These are phyloP conservation scores for Laguncularia racemosa DNA, from an alignment of 345 rosid species.

Conservation along the genomic window DNA sequence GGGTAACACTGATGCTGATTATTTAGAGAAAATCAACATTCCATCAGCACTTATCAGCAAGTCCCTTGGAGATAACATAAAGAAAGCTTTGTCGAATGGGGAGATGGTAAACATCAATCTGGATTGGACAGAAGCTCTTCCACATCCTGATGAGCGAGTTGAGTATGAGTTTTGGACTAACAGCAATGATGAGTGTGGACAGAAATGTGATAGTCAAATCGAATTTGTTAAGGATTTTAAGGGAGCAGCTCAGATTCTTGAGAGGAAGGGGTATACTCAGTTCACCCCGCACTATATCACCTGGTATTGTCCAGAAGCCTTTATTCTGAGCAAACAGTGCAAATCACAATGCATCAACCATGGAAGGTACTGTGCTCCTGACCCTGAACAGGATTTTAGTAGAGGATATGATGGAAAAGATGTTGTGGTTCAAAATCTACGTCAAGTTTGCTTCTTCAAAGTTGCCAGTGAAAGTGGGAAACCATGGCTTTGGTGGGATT, in stretches of 20 bases:
- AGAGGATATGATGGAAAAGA: constrained; percentile 58
- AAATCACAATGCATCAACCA: constrained; percentile 62
- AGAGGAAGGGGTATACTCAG: constrained; percentile 54
- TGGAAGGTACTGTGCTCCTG: constrained; percentile 62
- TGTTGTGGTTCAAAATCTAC: constrained; percentile 47
- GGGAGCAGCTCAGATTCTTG: constrained; percentile 59
- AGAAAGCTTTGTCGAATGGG: constrained; percentile 31
- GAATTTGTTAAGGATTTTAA: constrained; percentile 53
- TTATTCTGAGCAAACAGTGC: constrained; percentile 46
- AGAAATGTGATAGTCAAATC: constrained; percentile 49
- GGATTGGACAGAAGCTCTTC: constrained; percentile 58
- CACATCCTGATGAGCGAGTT: constrained; percentile 56
- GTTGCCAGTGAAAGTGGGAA: constrained; percentile 45
- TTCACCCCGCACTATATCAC: constrained; percentile 53
- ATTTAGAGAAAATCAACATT: constrained; percentile 41
- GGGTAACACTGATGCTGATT: constrained; percentile 39
- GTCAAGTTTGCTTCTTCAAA: constrained; percentile 48
- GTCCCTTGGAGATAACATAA: constrained; percentile 36
- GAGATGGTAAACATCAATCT: constrained; percentile 44
- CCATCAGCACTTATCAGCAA: constrained; percentile 50
- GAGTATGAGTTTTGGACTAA: constrained; percentile 59
- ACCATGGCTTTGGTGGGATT: constrained; percentile 69
- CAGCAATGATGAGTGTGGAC: constrained; percentile 53
- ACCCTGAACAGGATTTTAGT: constrained; percentile 56
- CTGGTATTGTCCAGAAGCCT: constrained; percentile 58